Conservation (phyloP, 2,329 filamentous ascomycete species). For the Claviceps cyperi region DNA sequence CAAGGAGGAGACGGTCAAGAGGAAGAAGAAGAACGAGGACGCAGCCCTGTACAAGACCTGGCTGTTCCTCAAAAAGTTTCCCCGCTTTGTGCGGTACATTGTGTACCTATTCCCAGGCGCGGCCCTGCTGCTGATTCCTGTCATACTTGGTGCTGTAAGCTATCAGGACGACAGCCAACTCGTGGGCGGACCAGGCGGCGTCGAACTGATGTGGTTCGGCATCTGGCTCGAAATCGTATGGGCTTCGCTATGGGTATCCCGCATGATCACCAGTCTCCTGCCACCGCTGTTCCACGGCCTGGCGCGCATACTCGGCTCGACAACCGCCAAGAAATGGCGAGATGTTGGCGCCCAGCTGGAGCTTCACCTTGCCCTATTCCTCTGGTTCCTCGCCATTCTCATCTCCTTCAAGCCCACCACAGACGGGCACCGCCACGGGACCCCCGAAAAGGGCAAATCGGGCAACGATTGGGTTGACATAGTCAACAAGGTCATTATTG, state of each 20-base stretch:
- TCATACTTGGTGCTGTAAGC: constrained; percentile 29
- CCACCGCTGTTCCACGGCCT: constrained; percentile 32
- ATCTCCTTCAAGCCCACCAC: constrained; percentile 77
- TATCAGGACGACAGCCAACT: constrained; percentile 26
- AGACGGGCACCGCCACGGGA: constrained; percentile 36
- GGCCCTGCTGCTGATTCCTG: constrained; percentile 29
- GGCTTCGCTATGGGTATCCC: constrained; percentile 73
- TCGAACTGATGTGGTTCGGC: constrained; percentile 76
- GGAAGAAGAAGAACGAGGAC: constrained; percentile 19
- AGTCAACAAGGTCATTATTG: constrained; percentile 74
- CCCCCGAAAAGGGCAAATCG: constrained; percentile 26
- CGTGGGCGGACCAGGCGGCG: constrained; percentile 54
- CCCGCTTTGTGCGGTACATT: constrained; percentile 33
- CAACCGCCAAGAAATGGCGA: constrained; percentile 84
- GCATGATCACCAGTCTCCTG: constrained; percentile 37
- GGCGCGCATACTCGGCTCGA: constrained; percentile 63
- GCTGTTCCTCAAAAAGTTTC: constrained; percentile 32
- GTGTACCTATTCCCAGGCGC: constrained; percentile 33
- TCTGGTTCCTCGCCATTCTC: constrained; percentile 82
- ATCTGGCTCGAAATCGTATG: constrained; percentile 93
- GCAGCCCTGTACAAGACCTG: constrained; percentile 26
- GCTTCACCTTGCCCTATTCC: constrained; percentile 70
- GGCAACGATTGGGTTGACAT: constrained; percentile 56
- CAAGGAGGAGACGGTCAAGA: constrained; percentile 16
- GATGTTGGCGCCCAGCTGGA: constrained; percentile 79